Percentiles rank a stretch among this genome's conserved stretches.
phyloP scores from a whole-genome alignment of 2,329 filamentous ascomycete genomes.

The Ophiostoma pallidulum region DNA sequence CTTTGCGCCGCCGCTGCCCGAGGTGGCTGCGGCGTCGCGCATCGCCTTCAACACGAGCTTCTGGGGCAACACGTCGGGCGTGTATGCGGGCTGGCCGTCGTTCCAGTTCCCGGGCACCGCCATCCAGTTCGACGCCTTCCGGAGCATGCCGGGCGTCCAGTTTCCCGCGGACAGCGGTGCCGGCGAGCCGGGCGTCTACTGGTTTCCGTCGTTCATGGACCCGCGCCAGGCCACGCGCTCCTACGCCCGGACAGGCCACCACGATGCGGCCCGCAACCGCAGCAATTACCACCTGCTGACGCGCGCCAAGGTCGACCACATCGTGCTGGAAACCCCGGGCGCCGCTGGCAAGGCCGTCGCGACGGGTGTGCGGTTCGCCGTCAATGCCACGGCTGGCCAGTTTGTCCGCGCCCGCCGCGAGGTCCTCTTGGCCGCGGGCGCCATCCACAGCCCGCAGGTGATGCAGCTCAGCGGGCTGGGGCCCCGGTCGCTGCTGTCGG shows the following conservation, averaged over 20 bases:
- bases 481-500: slow-evolving; percentile 32
- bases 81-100: slow-evolving; percentile 27
- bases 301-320: slow-evolving; percentile 22
- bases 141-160: slow-evolving; percentile 29
- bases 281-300: slow-evolving; percentile 25
- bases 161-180: slow-evolving; percentile 31
- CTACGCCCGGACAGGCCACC: slow-evolving; percentile 31
- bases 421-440: slow-evolving; percentile 35
- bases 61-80: slow-evolving; percentile 28
- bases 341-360: slow-evolving; percentile 17
- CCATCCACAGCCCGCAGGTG: slow-evolving; percentile 30
- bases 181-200: slow-evolving; percentile 28
- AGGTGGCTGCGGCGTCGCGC: slow-evolving; percentile 20
- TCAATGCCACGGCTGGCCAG: slow-evolving; percentile 1
- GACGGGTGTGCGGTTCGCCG: slow-evolving; percentile 23
- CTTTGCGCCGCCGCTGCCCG: slow-evolving; percentile 12
- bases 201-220: slow-evolving; percentile 34
- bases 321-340: slow-evolving; percentile 17
- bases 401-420: slow-evolving; percentile 28
- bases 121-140: slow-evolving; percentile 26
- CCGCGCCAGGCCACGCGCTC: slow-evolving; percentile 27
- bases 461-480: slow-evolving; percentile 30
- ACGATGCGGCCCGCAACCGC: slow-evolving; percentile 19
- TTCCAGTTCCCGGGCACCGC: slow-evolving; percentile 27
- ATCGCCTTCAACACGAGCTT: slow-evolving; percentile 26